Base-by-base conservation (phyloP, 1,139 yeast genomes). In the Meyerozyma sp. region DNA sequence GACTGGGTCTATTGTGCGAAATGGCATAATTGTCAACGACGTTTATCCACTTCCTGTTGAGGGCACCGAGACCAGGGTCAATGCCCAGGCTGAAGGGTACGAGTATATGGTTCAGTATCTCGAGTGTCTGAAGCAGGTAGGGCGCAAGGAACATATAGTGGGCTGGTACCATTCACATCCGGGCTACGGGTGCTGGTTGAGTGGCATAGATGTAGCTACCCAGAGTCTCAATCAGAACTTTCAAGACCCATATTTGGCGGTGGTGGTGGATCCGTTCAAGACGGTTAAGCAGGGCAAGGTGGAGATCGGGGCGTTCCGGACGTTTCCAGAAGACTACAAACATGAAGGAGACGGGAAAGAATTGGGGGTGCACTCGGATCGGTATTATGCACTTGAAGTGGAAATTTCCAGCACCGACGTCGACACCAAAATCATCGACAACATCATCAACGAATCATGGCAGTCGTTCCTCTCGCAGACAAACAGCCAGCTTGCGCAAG, bases 111-210 rank as follows among this genome's bases (percentile, higher is more conserved):
- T 91, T 1, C 83, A 82, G 51, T 90, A 85, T 61, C 67, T 86
- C 42, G 82, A 82, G 46, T 73, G 78, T 32, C 72, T 82, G 56
- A 79, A 82, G 47, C 69, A 68, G 39, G 66, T 73, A 2, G 80
- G 79, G 8, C 68, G 82, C 23, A 56, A 66, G 11, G 77, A 75
- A 42, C 78, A 86, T 53, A 85, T 93, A 32, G 89, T 90, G 13
- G 97, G 97, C 7, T 87, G 95, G 95, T 87, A 91, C 63, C 96
- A 93, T 63, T 90, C 97, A 3, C 98, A 93, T 62, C 98, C 98
- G 0, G 97, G 97, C 0, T 93, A 90, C 62, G 98, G 97, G 36
- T 87, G 96, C 60, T 86, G 96, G 95, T 65, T 90, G 36, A 82
- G 93, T 49, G 94, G 93, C 14, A 89, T 90, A 41, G 97, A 90